Base-by-base conservation (phyloP, 2,329 filamentous ascomycete species). In the Pseudogymnoascus destructans region DNA sequence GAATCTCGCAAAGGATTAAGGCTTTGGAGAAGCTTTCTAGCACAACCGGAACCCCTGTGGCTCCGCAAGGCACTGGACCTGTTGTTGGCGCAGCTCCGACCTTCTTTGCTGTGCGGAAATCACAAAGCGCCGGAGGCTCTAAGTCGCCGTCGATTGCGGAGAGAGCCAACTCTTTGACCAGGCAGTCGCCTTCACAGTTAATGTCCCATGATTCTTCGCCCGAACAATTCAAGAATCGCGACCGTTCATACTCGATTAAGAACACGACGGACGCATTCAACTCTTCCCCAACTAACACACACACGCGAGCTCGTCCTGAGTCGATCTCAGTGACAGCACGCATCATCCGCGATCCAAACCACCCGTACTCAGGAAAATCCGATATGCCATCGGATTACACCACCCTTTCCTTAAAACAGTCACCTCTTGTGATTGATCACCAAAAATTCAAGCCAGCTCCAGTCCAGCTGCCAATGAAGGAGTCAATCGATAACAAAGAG, bases 1-100 rank as follows among this genome's bases (percentile, higher is more conserved):
- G 89, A 64, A 96, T 98, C 61, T 95, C 92, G 2, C 89, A 92
- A 70, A 85, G 93, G 40, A 97, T 97, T 70, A 95, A 95, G 71
- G 90, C 91, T 5, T 76, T 98, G 57, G 88, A 95, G 68, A 91
- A 89, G 70, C 78, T 93, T 63, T 78, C 84, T 60, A 72, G 77
- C 68, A 67, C 69, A 67, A 62, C 70, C 46, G 64, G 69, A 8
- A 62, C 62, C 62, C 67, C 58, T 66, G 63, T 61, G 64, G 60
- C 71, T 21, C 74, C 77, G 3, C 75, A 76, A 3, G 40, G 63
- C 21, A 57, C 64, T 40, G 35, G 54, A 23, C 57, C 62, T 17
- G 46, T 56, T 58, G 32, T 57, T 60, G 46, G 59, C 27, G 58
- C 61, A 10, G 63, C 67, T 5, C 76, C 81, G 6, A 74, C 80